A percentile compares a stretch with the other conserved stretches of the same genome.
Evolutionary conservation across 371 early-diverging fungal genomes (phyloP).

Genomic region (Mucor saturninus): DNA sequence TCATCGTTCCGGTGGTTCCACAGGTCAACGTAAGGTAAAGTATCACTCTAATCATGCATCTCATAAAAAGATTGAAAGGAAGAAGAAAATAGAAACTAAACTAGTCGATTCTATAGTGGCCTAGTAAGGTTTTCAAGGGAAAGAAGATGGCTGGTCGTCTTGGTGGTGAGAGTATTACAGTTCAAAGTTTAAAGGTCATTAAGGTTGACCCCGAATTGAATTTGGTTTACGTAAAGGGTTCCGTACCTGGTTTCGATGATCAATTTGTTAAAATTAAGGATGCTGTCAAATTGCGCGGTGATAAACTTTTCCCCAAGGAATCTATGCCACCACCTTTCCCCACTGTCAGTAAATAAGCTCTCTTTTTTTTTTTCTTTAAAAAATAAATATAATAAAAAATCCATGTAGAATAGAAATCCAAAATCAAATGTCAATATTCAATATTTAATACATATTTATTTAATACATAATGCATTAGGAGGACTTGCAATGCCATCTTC

Average conservation of each 20-base stretch:
- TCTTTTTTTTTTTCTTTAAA: not conserved
- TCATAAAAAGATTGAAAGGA: not conserved
- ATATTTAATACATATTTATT: conserved; percentile 24
- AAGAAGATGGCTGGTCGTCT: conserved; percentile 98
- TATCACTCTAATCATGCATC: not conserved
- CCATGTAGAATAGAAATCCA: conserved; percentile 17
- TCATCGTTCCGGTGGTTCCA: conserved; percentile 94
- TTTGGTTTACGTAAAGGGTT: conserved; percentile 89
- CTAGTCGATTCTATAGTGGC: conserved; percentile 52
- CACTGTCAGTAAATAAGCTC: conserved; percentile 57
- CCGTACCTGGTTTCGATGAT: conserved; percentile 89
- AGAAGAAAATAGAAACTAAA: not conserved
- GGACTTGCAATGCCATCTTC: conserved; percentile 46
- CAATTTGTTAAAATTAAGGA: conserved; percentile 86
- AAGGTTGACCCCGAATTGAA: conserved; percentile 89
- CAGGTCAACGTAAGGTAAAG: conserved; percentile 85
- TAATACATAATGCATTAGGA: conserved; percentile 50
- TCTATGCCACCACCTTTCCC: conserved; percentile 77
- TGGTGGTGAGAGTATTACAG: conserved; percentile 87
- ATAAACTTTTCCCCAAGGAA: conserved; percentile 71
- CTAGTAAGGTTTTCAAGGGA: conserved; percentile 93
- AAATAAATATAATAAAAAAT: conserved; percentile 4
- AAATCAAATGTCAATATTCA: too few species aligned
- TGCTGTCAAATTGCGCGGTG: conserved; percentile 79
- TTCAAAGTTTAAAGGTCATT: conserved; percentile 82